Base-by-base conservation (phyloP, 2,329 filamentous ascomycete genomes). In the Aspergillus fischeri region DNA sequence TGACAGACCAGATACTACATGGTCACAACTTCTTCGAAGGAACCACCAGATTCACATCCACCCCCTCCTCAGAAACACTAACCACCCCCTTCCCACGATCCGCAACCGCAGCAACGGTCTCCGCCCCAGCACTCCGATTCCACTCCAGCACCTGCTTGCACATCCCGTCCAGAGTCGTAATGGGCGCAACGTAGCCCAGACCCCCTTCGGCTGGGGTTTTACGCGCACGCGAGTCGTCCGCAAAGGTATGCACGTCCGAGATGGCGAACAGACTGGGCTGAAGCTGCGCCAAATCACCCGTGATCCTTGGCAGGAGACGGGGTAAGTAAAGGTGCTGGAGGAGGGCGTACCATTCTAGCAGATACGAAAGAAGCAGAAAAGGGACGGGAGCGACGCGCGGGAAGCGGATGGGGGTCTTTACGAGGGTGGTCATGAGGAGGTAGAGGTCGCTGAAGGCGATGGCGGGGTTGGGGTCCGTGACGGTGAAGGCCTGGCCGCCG, bases 401-500 rank as follows among this genome's bases (percentile, higher is more conserved):
- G 51, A 73, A 74, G 0, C 56, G 56, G 10, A 68, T 56, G 11
- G 71, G 72, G 1, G 68, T 70, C 52, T 65, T 67, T 54, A 69
- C 59, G 14, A 73, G 61, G 1, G 66, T 71, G n/a, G 35, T 53
- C 8, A 73, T 60, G 6, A 70, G 49, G 14, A 62, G 66, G 53
- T 73, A 73, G 48, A 75, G 11, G 52, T 75, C 71, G 10, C 54
- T 53, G 55, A 72, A 74, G 10, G 65, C 53, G 29, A 71, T 56
- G 32, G 81, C 75, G 4, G 78, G 76, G 28, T 80, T 81, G 0
- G 71, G 73, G 51, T 85, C 82, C 2, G 79, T 81, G 24, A 85
- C 75, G 42, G 76, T 66, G 63, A 81, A 84, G 14, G 81, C 75
- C 38, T 78, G 73, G 28, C 80, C 81, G 47, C 73, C 71, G 17